Evolutionary conservation across 2,329 filamentous ascomycete species (phyloP), one percentile per base, ranked within the genome.

Genomic region (Pseudogymnoascus pannorum): DNA sequence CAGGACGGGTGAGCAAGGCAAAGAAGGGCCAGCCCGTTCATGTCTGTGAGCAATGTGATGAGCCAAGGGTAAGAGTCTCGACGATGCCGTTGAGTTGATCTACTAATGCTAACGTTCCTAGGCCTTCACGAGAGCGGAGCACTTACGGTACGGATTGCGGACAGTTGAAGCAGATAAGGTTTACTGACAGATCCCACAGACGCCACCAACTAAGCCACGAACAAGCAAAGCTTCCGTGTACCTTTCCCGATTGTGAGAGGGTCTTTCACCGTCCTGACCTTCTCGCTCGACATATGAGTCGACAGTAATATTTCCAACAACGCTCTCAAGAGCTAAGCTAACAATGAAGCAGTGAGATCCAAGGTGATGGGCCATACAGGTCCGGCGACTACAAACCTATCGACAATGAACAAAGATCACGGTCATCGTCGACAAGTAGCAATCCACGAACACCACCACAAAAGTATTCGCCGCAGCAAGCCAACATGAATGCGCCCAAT

Each of bases 101-200:
- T 29, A 57, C 22, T 35, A 8, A 42, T 64, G 58, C 64, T 71
- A 38, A 68, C 60, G 18, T 31, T 44, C 42, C 14, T 60, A 86
- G 83, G 85, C 81, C 1, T 86, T 86, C 64, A 85, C 83, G 11
- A 76, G 84, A 68, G 84, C 83, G 29, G 83, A 86, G 68, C 84
- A 86, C 72, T 72, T 86, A 42, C 81, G 82, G 83, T 86, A 66
- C 71, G 70, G 57, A 22, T 14, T 42, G 4, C 22, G 33, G 29
- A 63, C 18, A 9, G 16, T 42, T 42, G 38, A 42, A 54, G 64
- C 40, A 31, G 18, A 11, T 12, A 29, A 6, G 60, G 51, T 22
- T 11, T 40, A 20, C 38, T 14, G 35, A 60, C 62, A 59, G 64
- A 72, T 60, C 48, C 44, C 24, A 26, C 29, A 85, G 84, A 68